These are phyloP conservation scores for Pachysandra terminalis DNA, from an alignment of 164 flowering plant species.

Conservation along the genomic window DNA sequence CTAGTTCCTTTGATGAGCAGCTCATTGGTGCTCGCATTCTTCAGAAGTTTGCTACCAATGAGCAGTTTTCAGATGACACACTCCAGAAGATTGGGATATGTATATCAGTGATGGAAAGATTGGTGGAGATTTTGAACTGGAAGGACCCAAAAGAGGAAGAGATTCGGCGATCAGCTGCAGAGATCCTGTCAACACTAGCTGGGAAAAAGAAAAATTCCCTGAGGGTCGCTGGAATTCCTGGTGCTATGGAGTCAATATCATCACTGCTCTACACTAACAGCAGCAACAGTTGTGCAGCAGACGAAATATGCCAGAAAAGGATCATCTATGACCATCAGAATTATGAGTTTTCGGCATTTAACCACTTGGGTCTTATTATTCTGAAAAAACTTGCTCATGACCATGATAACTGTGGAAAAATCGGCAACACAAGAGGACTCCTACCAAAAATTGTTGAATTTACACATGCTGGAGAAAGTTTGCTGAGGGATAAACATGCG, in stretches of 20 bases:
- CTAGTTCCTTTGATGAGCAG: constrained; percentile 78
- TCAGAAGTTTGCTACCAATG: constrained; percentile 33
- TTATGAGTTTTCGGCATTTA: constrained; percentile 67
- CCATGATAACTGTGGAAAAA: constrained; percentile 88
- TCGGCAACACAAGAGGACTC: constrained; percentile 83
- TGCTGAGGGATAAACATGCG: constrained; percentile 40
- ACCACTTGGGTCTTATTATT: constrained; percentile 76
- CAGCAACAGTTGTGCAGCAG: constrained; percentile 32
- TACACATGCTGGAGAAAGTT: constrained; percentile 55
- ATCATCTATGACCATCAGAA: constrained; percentile 37
- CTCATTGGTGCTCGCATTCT: constrained; percentile 73
- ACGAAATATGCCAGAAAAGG: constrained; percentile 56
- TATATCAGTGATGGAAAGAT: constrained; percentile 58
- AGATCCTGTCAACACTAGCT: constrained; percentile 65
- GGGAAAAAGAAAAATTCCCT: constrained; percentile 82
- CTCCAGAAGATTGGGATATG: constrained; percentile 75
- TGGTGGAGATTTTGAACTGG: constrained; percentile 96
- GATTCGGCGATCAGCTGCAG: constrained; percentile 74
- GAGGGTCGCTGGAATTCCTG: constrained; percentile 84
- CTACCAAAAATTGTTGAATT: constrained; percentile 80
- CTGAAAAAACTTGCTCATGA: constrained; percentile 83
- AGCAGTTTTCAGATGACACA: constrained; percentile 58
- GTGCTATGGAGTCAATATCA: constrained; percentile 92
- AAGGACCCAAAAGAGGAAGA: constrained; percentile 74
- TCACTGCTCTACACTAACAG: constrained; percentile 56